Conservation (phyloP, 495 filamentous ascomycete species). For the Cercophora scortea region DNA sequence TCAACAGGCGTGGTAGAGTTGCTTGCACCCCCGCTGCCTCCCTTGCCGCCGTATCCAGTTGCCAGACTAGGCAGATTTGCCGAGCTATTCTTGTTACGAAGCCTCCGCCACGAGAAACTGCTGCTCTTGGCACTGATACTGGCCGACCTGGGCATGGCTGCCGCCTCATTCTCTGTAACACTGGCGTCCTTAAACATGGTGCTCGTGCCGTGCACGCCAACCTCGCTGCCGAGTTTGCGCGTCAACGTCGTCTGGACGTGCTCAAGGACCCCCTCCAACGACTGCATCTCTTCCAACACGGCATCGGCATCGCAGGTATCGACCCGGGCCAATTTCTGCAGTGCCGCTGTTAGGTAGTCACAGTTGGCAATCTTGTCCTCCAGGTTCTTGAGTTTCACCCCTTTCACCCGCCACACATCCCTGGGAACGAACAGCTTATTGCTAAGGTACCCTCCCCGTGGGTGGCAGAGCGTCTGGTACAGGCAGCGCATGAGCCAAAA, state of each 20-base stretch:
- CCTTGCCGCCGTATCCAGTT: constrained; percentile 36
- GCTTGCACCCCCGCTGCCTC: constrained; percentile 19
- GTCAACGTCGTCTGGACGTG: constrained; percentile 66
- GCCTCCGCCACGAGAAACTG: constrained; percentile 70
- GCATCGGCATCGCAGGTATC: constrained; percentile 86
- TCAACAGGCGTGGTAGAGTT: constrained; percentile 30
- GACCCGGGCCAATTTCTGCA: constrained; percentile 73
- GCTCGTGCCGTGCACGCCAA: constrained; percentile 66
- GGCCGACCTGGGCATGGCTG: constrained; percentile 40
- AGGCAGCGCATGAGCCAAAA: constrained; percentile 95
- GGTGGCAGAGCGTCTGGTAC: constrained; percentile 87
- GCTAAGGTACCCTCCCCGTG: constrained; percentile 85
- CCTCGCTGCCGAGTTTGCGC: constrained; percentile 84
- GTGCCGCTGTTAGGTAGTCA: constrained; percentile 82
- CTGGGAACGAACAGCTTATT: constrained; percentile 84
- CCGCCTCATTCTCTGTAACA: constrained; percentile 22
- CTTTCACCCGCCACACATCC: constrained; percentile 90
- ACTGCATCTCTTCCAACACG: constrained; percentile 90
- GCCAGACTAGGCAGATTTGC: constrained; percentile 37
- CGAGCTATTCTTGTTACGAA: constrained; percentile 81
- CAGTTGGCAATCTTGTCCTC: constrained; percentile 96
- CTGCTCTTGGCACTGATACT: constrained; percentile 61
- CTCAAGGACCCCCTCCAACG: constrained; percentile 80
- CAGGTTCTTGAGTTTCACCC: constrained; percentile 79
- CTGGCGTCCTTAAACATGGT: constrained; percentile 60